A percentile compares a stretch with the other conserved stretches of the same genome.
phyloP scores from a whole-genome alignment of 495 filamentous ascomycete genomes.

The Penicillium diatomitis region DNA sequence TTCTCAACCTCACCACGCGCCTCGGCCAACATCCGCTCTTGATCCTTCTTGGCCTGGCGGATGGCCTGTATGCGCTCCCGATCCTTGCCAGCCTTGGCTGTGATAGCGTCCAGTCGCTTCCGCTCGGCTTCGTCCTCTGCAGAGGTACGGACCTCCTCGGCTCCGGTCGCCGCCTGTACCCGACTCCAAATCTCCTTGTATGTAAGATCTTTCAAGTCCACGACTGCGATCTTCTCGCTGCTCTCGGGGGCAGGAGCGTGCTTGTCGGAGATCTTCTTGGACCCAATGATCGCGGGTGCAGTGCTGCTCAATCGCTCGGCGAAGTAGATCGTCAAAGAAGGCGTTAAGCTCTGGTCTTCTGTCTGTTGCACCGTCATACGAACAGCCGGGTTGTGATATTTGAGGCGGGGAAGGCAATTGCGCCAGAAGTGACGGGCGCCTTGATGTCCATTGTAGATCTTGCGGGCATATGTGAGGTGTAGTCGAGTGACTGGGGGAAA shows the following conservation, averaged over 20 bases:
- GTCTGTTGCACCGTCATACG: conserved; percentile 72
- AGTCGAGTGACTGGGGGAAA: conserved; percentile 60
- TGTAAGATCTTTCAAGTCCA: conserved; percentile 29
- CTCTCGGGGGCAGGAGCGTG: conserved; percentile 25
- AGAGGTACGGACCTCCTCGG: conserved; percentile 48
- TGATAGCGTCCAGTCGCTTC: conserved; percentile 49
- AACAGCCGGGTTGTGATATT: conserved; percentile 86
- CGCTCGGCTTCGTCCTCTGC: conserved; percentile 52
- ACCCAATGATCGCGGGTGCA: conserved; percentile 16
- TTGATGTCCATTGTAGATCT: conserved; percentile 51
- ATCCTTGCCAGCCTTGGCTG: conserved; percentile 43
- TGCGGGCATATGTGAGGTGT: conserved; percentile 68
- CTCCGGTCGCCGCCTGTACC: conserved; percentile 61
- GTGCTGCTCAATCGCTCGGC: conserved; percentile 28
- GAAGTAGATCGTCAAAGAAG: conserved; percentile 75
- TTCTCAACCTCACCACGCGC: conserved; percentile 39
- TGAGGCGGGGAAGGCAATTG: conserved; percentile 69
- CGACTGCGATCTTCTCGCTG: conserved; percentile 25
- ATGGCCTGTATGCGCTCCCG: conserved; percentile 44
- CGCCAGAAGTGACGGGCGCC: conserved; percentile 90
- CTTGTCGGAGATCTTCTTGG: conserved; percentile 20
- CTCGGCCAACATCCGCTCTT: conserved; percentile 56
- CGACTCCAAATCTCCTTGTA: conserved; percentile 54
- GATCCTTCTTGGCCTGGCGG: conserved; percentile 50
- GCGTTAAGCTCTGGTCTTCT: conserved; percentile 37